These are phyloP conservation scores for Actinidia arguta DNA, from an alignment of 179 eudicot genomes.

Conservation along the genomic window DNA sequence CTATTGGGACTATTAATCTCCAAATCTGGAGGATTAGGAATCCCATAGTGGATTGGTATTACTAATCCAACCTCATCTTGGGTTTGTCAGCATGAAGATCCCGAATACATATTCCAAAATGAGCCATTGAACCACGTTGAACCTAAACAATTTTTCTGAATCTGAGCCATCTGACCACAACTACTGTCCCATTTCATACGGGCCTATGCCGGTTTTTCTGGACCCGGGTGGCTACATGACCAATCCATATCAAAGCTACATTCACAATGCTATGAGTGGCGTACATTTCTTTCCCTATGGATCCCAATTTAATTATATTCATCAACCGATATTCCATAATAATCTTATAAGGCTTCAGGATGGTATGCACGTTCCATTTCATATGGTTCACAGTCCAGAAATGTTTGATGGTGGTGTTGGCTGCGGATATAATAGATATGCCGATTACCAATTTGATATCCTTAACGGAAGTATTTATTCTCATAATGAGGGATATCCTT, in stretches of 20 bases:
- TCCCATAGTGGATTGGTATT: no score
- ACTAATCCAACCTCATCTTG: no score
- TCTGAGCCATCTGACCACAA: background rate
- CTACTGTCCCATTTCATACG: background rate
- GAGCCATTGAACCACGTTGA: background rate
- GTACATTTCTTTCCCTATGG: background rate
- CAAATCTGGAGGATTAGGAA: no score
- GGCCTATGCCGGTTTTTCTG: background rate
- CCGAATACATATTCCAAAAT: background rate
- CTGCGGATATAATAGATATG: background rate
- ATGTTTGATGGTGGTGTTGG: background rate
- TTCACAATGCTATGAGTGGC: background rate
- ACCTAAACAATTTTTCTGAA: background rate
- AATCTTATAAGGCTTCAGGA: background rate
- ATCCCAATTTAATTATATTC: background rate
- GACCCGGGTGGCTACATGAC: background rate
- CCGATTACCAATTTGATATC: background rate
- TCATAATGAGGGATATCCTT: background rate
- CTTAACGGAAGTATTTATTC: no score
- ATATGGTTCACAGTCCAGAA: background rate
- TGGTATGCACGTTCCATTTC: background rate
- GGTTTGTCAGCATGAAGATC: background rate
- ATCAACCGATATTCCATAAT: background rate
- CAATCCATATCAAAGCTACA: background rate
- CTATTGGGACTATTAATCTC: no score